Evolutionary conservation across 2,329 filamentous ascomycete genomes (phyloP), one percentile per base, ranked within the genome.

Genomic region (Beauveria asiatica): DNA sequence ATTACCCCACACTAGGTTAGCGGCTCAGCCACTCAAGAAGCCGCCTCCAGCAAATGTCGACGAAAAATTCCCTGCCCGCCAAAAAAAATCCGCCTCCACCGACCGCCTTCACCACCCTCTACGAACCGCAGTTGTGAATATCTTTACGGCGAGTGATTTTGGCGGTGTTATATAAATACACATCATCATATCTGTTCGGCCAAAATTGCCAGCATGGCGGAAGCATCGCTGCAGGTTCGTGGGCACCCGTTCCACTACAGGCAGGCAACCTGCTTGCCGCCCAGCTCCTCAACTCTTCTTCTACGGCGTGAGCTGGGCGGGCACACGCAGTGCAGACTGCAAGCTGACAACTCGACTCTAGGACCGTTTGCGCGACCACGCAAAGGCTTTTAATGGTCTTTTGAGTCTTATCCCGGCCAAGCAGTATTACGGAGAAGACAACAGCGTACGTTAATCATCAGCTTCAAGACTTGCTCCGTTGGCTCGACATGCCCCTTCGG

Each of bases 341-440:
- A 53, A 5, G 30, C 57, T 59, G 41, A 59, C 23, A 53, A 37
- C 7, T 25, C 19, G 23, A 45, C 37, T 46, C 63, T 63, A 84
- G 82, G 80, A 83, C 69, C 81, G 81, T 65, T 74, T 84, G 67
- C 80, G 80, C 71, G 77, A 77, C 64, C 79, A 83, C 65, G 76
- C 89, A 65, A 83, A 90, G 75, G 88, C 90, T 65, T 96, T 96
- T 69, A 88, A 95, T 75, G 90, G 90, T 50, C 79, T 96, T 56
- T 79, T 96, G 72, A 93, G 90, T 61, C 79, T 96, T 64, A 96
- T 95, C 62, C 91, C 92, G 45, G 90, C 91, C 63, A 92, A 94
- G 75, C 85, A 91, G 68, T 96, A 96, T 75, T 96, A 95, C 68
- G 90, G 87, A 60, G 86, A 92, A 72, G 91, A 96, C 71, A 88